These are phyloP conservation scores for Ogataea pilisensis DNA, from an alignment of 805 yeast genomes.

Conservation along the genomic window DNA sequence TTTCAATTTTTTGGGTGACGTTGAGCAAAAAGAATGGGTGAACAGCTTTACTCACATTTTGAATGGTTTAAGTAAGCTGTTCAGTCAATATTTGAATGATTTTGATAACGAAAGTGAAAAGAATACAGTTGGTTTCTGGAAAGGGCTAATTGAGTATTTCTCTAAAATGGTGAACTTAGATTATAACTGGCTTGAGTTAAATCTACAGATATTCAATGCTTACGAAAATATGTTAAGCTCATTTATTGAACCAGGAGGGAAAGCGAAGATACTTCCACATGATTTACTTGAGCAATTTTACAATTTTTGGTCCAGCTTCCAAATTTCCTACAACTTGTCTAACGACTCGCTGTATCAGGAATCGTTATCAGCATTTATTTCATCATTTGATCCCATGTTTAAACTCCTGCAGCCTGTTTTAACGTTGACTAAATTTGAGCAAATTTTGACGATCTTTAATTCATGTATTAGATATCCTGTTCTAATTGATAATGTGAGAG, in stretches of 20 bases:
- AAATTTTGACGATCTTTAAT: constrained; percentile 55
- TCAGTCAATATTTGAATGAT: constrained; percentile 44
- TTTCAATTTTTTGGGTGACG: background rate
- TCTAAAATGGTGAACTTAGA: constrained; percentile 36
- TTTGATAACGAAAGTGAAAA: constrained; percentile 24
- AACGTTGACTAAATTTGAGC: constrained; percentile 37
- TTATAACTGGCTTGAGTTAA: constrained; percentile 44
- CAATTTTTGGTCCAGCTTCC: constrained; percentile 46
- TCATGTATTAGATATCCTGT: constrained; percentile 71
- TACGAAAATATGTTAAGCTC: constrained; percentile 44
- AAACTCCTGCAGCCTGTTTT: constrained; percentile 31
- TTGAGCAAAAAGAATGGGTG: constrained; percentile 38
- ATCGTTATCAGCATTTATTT: constrained; percentile 51
- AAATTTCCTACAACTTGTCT: constrained; percentile 41
- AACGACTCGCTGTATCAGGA: constrained; percentile 49
- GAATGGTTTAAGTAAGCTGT: constrained; percentile 64
- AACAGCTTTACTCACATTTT: constrained; percentile 62
- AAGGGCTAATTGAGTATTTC: constrained; percentile 47
- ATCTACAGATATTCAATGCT: constrained; percentile 51
- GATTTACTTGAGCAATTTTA: constrained; percentile 38
- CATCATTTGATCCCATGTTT: constrained; percentile 48
- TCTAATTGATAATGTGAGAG: constrained; percentile 53
- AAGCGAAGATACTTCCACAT: constrained; percentile 22
- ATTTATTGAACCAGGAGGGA: constrained; percentile 17
- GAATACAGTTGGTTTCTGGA: constrained; percentile 44